Conservation (phyloP, 129 eudicot genomes). For the Apium graveolens region DNA sequence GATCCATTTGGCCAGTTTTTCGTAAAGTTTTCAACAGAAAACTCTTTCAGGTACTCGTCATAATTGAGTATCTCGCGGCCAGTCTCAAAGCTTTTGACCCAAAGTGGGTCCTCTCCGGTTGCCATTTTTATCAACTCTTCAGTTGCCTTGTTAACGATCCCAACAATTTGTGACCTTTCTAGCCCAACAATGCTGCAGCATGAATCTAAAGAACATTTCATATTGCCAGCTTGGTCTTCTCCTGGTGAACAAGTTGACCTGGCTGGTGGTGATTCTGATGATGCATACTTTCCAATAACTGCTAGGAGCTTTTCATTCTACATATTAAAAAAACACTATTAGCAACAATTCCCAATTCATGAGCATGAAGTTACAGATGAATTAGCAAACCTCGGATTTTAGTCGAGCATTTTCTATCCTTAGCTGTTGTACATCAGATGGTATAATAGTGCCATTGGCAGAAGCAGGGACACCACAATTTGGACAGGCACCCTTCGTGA, state of each 20-base stretch:
- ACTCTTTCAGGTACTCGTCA: constrained; percentile 65
- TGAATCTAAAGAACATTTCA: constrained; percentile 52
- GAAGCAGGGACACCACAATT: constrained; percentile 66
- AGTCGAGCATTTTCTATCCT: constrained; percentile 75
- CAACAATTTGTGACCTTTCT: constrained; percentile 56
- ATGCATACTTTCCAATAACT: constrained; percentile 47
- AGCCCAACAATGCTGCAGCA: constrained; percentile 59
- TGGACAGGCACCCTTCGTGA: constrained; percentile 51
- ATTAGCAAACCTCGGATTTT: constrained; percentile 64
- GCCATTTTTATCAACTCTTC: constrained; percentile 81
- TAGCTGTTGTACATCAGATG: constrained; percentile 59
- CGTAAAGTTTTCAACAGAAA: constrained; percentile 25
- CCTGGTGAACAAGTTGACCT: constrained; percentile 46
- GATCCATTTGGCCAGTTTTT: constrained; percentile 34
- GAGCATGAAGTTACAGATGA: background rate
- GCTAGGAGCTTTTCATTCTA: constrained; percentile 79
- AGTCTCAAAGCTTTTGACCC: constrained; percentile 81
- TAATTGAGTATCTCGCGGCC: constrained; percentile 92
- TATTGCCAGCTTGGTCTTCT: constrained; percentile 46
- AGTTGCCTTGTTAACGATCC: constrained; percentile 42
- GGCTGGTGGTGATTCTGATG: constrained; percentile 42
- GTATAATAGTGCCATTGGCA: constrained; percentile 29
- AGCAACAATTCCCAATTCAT: background rate
- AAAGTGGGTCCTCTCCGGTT: constrained; percentile 62
- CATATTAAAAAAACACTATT: constrained; percentile 7